These are phyloP conservation scores for Oryza officinalis DNA, from an alignment of 176 grass and related monocot genomes.

Conservation along the genomic window DNA sequence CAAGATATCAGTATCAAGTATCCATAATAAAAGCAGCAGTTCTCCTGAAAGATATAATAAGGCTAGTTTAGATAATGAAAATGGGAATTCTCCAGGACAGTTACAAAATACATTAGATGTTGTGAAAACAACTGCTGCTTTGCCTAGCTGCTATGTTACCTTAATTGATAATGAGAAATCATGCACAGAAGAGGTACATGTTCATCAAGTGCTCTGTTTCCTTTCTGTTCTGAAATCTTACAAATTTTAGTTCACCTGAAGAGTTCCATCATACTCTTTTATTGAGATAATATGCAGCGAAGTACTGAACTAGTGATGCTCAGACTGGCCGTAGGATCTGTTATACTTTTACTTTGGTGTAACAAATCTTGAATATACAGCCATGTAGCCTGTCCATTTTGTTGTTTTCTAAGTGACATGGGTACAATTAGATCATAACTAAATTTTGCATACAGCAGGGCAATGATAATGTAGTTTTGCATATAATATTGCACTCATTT, in stretches of 20 bases:
- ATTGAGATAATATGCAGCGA: conserved; percentile 21
- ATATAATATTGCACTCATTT: conserved; percentile 14
- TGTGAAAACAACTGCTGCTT: conserved; percentile 9
- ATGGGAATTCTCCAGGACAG: conserved; percentile 23
- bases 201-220: conserved; percentile 25
- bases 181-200: conserved; percentile 39
- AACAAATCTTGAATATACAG: not conserved
- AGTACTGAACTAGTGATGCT: conserved; percentile 16
- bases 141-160: conserved; percentile 31
- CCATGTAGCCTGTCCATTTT: not conserved
- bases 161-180: conserved; percentile 30
- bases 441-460: not conserved
- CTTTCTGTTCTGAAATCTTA: conserved; percentile 28
- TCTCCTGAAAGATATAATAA: conserved; percentile 28
- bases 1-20: conserved; percentile 23
- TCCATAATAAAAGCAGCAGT: conserved; percentile 19
- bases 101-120: conserved; percentile 37
- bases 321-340: conserved; percentile 7
- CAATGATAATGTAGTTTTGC: conserved; percentile 1
- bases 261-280: not conserved
- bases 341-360: not conserved
- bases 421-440: not conserved
- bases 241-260: conserved; percentile 9
- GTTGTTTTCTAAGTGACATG: not conserved
- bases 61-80: not conserved